Conservation (phyloP, 306 rosid genomes). For the Cucurbita maxima region DNA sequence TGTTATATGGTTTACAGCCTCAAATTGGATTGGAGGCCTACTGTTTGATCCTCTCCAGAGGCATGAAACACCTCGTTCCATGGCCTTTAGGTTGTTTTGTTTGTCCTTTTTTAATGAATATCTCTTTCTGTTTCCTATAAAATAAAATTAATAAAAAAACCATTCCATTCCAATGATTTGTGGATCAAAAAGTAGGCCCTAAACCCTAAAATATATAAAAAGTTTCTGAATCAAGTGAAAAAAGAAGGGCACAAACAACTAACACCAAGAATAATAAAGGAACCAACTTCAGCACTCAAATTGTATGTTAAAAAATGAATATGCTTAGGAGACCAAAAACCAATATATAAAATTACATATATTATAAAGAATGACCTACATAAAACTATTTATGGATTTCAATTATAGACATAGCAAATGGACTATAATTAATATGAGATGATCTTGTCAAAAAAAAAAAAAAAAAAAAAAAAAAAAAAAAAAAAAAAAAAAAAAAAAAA, state of each 20-base stretch:
- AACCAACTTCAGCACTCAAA: background rate
- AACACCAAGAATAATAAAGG: background rate
- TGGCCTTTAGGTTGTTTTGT: background rate
- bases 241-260: background rate
- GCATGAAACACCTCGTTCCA: background rate
- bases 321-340: background rate
- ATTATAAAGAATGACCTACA: background rate
- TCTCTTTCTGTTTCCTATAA: background rate
- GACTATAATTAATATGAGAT: background rate
- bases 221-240: background rate
- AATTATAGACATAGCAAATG: background rate
- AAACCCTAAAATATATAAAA: background rate
- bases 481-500: background rate
- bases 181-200: background rate
- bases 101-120: background rate
- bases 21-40: background rate
- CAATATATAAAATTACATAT: background rate
- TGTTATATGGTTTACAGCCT: background rate
- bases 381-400: background rate
- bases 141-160: background rate
- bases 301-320: background rate
- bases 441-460: background rate
- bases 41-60: background rate
- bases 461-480: background rate
- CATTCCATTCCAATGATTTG: background rate